Conservation (phyloP, 208 protist species). For the Leishmania gerbilli region DNA sequence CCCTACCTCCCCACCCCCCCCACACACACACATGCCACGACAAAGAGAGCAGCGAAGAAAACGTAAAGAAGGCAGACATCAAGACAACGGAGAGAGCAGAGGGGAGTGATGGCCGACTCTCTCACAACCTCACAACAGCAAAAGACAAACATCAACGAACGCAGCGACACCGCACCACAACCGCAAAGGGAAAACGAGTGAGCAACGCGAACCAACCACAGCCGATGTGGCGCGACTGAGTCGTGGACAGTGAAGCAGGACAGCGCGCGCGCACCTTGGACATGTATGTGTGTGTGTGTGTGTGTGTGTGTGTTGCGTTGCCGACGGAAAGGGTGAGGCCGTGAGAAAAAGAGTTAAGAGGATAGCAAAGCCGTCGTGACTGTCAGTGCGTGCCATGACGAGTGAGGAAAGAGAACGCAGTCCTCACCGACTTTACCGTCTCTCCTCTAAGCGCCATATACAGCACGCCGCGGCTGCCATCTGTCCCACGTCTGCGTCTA, state of each 20-base stretch:
- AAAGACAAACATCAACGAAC: not conserved
- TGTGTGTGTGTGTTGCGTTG: not conserved
- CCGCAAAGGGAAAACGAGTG: not conserved
- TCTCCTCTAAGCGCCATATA: not conserved
- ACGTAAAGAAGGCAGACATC: not conserved
- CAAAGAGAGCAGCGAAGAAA: not conserved
- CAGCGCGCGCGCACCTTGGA: not conserved
- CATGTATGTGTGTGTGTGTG: not conserved
- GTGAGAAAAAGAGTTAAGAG: not conserved
- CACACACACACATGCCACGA: not conserved
- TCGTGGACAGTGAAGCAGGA: conserved; percentile 2
- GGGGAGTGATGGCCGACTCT: not conserved
- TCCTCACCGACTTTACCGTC: no score
- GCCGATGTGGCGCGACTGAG: not conserved
- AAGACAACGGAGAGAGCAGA: conserved; percentile 7
- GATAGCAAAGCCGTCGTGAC: not conserved
- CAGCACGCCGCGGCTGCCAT: not conserved
- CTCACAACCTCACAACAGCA: not conserved
- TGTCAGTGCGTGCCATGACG: not conserved
- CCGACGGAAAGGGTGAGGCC: not conserved
- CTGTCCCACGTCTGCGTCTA: conserved; percentile 4
- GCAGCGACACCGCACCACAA: not conserved
- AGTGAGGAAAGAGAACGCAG: not conserved
- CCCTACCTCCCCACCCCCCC: no score
- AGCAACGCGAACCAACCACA: not conserved